Base-by-base conservation (phyloP, 1,139 yeast genomes). In the Yamadazyma diospyri region DNA sequence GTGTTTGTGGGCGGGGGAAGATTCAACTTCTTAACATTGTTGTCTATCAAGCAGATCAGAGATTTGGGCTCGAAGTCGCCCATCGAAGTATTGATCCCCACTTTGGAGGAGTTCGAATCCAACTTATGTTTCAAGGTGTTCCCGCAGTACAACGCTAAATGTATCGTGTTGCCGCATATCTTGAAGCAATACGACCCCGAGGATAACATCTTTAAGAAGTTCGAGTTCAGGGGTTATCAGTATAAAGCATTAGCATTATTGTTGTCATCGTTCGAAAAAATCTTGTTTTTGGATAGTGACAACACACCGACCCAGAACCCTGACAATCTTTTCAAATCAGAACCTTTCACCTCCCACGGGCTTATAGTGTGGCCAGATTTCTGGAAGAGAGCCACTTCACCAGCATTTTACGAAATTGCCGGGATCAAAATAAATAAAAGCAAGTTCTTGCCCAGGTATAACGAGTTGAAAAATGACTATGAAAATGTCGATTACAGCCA, bases 211-310 rank as follows among this genome's bases (percentile, higher is more conserved):
- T 43, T 43, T 28, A 39, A 43, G 16, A 40, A 39, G 23, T 38
- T 45, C 20, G 46, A 45, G 10, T 44, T 45, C 27, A 70, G 75
- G 50, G 94, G 94, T 0, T 85, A 80, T 53, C 94, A 84, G 49
- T 81, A 80, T 57, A 87, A 86, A 54, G 81, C 84, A 0, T 59
- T 86, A 42, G 89, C 95, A 0, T 57, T 86, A 26, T 62, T 86
- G 35, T 73, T 83, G 11, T 81, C 89, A 30, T 74, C 85, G 43
- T 87, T 86, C 57, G 87, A 85, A 45, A 78, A 83, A 43, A 80
- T 81, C n/a, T 59, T 84, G 34, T 63, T 85, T 33, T 57, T 85
- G 41, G 95, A 86, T 54, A 81, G 92, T 30, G 95, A 86, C 51
- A 78, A 81, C 43, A 68, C 79, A 35, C 87, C 89, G 1, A 68